phyloP scores from a whole-genome alignment of 768 basidiomycete species.

The Leucosporidium creatinivorum region DNA sequence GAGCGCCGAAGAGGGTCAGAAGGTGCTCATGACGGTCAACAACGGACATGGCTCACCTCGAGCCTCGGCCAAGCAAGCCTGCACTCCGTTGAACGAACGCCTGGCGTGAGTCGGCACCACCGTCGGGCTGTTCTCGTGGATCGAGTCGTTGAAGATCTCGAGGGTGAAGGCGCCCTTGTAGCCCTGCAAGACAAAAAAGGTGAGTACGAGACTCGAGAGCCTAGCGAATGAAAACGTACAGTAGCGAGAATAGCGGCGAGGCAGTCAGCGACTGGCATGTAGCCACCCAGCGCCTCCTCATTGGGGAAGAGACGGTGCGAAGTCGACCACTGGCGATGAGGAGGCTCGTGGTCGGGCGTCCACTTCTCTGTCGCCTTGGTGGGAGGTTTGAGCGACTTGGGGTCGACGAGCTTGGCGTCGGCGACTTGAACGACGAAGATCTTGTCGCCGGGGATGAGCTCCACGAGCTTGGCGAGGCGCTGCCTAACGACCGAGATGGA shows the following conservation, averaged over 20 bases:
- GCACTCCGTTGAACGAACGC: constrained; percentile 8
- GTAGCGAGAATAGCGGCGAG: constrained; percentile 44
- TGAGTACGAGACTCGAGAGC: neutral
- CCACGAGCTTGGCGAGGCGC: constrained; percentile 37
- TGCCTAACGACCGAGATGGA: constrained; percentile 25
- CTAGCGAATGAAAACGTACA: neutral
- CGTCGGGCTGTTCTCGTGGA: neutral
- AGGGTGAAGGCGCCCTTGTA: constrained; percentile 42
- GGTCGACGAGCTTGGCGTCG: constrained; percentile 15
- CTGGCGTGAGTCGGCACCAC: neutral
- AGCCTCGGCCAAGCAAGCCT: constrained; percentile 8
- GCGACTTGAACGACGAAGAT: constrained; percentile 44
- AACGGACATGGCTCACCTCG: neutral
- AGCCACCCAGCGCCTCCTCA: constrained; percentile 50
- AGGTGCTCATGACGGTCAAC: no score
- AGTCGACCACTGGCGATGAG: constrained; percentile 48
- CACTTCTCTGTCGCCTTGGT: constrained; percentile 1
- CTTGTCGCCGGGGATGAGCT: constrained; percentile 46
- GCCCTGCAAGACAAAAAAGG: constrained; percentile 10
- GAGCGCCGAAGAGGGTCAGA: neutral
- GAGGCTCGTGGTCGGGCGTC: constrained; percentile 12
- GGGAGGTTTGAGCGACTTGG: constrained; percentile 8
- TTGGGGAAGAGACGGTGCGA: constrained; percentile 54
- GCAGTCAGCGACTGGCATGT: constrained; percentile 50
- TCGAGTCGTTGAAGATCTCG: constrained; percentile 41